Conservation (phyloP, 2,329 filamentous ascomycete genomes). For the Nothomitra cinnamomea region DNA sequence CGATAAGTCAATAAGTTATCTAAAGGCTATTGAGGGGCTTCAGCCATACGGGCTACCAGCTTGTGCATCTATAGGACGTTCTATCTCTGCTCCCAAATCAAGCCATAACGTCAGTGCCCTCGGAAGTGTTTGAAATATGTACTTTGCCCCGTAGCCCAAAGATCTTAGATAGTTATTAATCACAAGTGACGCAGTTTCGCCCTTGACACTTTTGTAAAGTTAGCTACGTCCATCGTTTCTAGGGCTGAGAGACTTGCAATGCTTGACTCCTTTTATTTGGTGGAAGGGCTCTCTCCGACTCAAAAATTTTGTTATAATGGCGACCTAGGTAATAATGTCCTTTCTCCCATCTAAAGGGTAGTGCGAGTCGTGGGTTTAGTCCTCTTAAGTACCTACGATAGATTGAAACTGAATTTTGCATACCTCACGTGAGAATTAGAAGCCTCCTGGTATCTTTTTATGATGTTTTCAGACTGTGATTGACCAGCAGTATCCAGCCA, state of each 20-base stretch:
- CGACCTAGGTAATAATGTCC: constrained; percentile 93
- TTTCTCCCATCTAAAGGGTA: constrained; percentile 63
- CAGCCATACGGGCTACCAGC: constrained; percentile 28
- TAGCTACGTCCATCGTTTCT: constrained; percentile 13
- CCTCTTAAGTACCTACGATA: not conserved
- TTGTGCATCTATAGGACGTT: constrained; percentile 37
- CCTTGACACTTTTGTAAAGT: constrained; percentile 38
- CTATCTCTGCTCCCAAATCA: constrained; percentile 64
- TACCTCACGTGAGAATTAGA: constrained; percentile 34
- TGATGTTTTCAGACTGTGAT: constrained; percentile 65
- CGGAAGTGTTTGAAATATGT: constrained; percentile 86
- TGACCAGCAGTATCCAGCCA: constrained; percentile 95
- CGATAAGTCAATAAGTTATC: constrained; percentile 8
- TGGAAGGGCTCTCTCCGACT: constrained; percentile 67
- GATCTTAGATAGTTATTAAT: constrained; percentile 89
- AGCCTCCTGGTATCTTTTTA: constrained; percentile 68
- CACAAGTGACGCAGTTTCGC: constrained; percentile 73
- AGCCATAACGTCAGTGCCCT: constrained; percentile 88
- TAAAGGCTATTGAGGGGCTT: not conserved
- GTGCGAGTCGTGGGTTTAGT: not conserved
- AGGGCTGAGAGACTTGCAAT: constrained; percentile 18
- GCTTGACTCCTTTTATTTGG: constrained; percentile 59
- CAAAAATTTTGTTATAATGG: constrained; percentile 91
- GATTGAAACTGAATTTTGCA: not conserved
- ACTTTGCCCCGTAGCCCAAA: constrained; percentile 78